Base-by-base conservation (phyloP, 371 early-diverging fungal genomes). In the Capillidium heterosporum region DNA sequence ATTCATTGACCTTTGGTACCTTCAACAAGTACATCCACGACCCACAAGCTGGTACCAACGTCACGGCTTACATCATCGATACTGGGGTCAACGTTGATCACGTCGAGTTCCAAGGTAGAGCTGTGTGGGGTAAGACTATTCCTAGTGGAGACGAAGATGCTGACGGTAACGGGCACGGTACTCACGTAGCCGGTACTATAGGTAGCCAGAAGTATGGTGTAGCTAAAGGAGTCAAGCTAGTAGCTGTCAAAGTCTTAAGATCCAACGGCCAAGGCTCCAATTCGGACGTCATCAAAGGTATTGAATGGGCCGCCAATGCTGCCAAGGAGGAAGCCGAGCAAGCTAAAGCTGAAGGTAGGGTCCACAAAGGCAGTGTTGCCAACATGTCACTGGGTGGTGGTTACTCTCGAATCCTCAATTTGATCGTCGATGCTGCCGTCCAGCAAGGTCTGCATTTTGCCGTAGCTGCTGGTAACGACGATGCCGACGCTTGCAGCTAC, bases 401-500 rank as follows among this genome's bases (percentile, higher is more conserved):
- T 27, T 10, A 23, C 27, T 61, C 61, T 11, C 56, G 44, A 1
- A 57, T 58, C 11, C 11, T 67, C 26, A 61, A 65, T 52, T 58
- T 58, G 47, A 76, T 77, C 13, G 61, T 77, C 21, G 65, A 65
- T 58, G 67, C 71, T 32, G 73, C 73, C 42, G 69, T 68, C 31
- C 49, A 68, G 1, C 64, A 65, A 2, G 73, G 51, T 73, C 73
- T 82, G 39, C 71, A 73, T 26, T 66, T 89, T 35, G 66, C 78
- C 42, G 86, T 78, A 50, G 89, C 90, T 60, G 89, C 89, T 24
- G 99, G 99, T 53, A 98, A 98, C 75, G 89, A 90, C 64, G 81
- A 85, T 67, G 66, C 74, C 26, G 85, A 95, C 69, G 99, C 99
- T 15, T 99, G 99, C 76, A 67, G 80, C 56, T 89, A 81, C 67